Base-by-base conservation (phyloP, 2,329 filamentous ascomycete species). In the Trichoderma sp. region DNA sequence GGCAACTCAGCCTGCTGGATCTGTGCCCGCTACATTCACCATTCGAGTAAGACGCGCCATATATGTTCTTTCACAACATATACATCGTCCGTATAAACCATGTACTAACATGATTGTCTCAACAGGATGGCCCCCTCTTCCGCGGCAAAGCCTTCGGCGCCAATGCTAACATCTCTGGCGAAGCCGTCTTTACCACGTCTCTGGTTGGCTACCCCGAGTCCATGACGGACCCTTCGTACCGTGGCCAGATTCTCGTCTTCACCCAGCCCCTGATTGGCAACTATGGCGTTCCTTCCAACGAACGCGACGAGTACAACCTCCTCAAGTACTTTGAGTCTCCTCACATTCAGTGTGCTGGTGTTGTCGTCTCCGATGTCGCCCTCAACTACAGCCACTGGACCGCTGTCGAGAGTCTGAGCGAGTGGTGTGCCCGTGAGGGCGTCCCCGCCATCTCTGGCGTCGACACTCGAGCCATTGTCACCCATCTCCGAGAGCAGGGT, bases 301-400 rank as follows among this genome's bases (percentile, higher is more conserved):
- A 91, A 78, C 92, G 94, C 75, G 96, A 99, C 82, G 86, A 95
- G 82, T 93, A 90, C 83, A 96, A 96, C 78, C 89, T 99, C 73
- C 88, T 98, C 81, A 96, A 96, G 85, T 97, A 98, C 87, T 99
- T 99, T 79, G 96, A 99, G 85, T 98, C 94, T 32, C 96, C 96
- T 68, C 94, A 98, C 84, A 95, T 99, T 76, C 96, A 99, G 86
- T 97, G 95, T 73, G 93, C 93, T 74, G 96, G 95, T 83, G 92
- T 99, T 66, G 95, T 99, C 61, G 96, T 99, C 69, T 94, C 95
- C 78, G 96, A 99, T 81, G 94, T 95, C 74, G 95, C 96, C 58
- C 87, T 93, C 81, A 89, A 95, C 81, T 98, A 98, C 88, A 97
- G 94, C 83, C 96, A 99, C 82, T 99, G 96, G 96, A 98, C 96